These are phyloP conservation scores for Gnomoniopsis smithogilvyi DNA, from an alignment of 2,329 filamentous ascomycete genomes.

Conservation along the genomic window DNA sequence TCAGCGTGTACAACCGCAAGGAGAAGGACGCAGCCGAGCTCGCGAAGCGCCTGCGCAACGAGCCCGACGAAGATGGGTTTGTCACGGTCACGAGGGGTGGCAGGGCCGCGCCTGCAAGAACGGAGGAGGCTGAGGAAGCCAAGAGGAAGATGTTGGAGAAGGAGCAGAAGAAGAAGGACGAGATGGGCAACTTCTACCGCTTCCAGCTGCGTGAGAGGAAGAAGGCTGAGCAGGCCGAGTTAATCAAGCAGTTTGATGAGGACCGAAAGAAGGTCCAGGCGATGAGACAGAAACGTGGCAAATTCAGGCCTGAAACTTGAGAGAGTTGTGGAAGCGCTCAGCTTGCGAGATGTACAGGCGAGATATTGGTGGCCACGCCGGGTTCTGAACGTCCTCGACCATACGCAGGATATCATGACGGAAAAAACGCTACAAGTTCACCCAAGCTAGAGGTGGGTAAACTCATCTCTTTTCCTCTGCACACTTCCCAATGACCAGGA, in stretches of 20 bases:
- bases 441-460: background rate
- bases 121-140: slow-evolving; percentile 65
- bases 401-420: background rate
- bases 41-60: slow-evolving; percentile 65
- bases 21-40: slow-evolving; percentile 61
- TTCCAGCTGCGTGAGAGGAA: slow-evolving; percentile 79
- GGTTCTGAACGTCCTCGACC: background rate
- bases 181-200: slow-evolving; percentile 73
- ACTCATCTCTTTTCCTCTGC: background rate
- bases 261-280: slow-evolving; percentile 69
- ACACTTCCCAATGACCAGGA: slow-evolving; percentile 24
- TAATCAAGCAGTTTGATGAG: slow-evolving; percentile 72
- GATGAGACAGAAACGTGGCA: slow-evolving; percentile 66
- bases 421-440: background rate
- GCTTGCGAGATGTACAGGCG: background rate
- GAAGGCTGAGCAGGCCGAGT: slow-evolving; percentile 68
- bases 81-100: slow-evolving; percentile 84
- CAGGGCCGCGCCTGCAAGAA: slow-evolving; percentile 67
- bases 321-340: background rate
- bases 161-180: slow-evolving; percentile 58
- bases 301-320: slow-evolving; percentile 51
- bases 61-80: slow-evolving; percentile 94
- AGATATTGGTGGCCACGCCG: background rate
- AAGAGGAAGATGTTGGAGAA: slow-evolving; percentile 60
- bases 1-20: slow-evolving; percentile 73